Percentiles rank a stretch among this genome's conserved stretches.
Conservation (phyloP, 169 alveolate species). For the Perkinsus chesapeaki region DNA sequence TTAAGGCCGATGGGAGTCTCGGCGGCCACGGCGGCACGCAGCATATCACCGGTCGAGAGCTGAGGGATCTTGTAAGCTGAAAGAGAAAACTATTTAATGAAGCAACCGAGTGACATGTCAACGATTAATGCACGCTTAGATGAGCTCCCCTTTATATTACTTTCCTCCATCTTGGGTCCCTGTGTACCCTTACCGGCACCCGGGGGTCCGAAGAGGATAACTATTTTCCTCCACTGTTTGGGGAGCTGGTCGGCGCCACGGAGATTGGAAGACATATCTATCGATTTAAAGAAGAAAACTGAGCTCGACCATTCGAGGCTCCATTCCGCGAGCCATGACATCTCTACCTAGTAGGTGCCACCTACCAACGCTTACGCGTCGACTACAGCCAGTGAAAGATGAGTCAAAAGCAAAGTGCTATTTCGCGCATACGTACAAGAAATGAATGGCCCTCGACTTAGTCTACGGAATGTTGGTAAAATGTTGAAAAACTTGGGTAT, state of each 20-base stretch:
- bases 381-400: background rate
- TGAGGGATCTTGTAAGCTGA: background rate
- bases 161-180: background rate
- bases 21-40: slow-evolving; percentile 73
- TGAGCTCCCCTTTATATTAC: background rate
- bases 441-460: background rate
- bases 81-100: background rate
- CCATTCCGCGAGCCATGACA: background rate
- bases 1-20: slow-evolving; percentile 78
- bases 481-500: background rate
- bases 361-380: background rate
- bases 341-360: background rate
- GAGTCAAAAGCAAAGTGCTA: background rate
- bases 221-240: background rate
- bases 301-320: background rate
- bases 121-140: background rate
- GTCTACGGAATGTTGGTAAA: background rate
- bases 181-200: background rate
- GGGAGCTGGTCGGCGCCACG: background rate
- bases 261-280: background rate
- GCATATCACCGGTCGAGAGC: slow-evolving; percentile 82
- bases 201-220: background rate
- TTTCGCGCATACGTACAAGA: background rate
- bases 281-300: background rate
- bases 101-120: background rate